A percentile compares a stretch with the other conserved stretches of the same genome.
Conservation (phyloP, 768 basidiomycete genomes). For the Cystobasidium ongulense region DNA sequence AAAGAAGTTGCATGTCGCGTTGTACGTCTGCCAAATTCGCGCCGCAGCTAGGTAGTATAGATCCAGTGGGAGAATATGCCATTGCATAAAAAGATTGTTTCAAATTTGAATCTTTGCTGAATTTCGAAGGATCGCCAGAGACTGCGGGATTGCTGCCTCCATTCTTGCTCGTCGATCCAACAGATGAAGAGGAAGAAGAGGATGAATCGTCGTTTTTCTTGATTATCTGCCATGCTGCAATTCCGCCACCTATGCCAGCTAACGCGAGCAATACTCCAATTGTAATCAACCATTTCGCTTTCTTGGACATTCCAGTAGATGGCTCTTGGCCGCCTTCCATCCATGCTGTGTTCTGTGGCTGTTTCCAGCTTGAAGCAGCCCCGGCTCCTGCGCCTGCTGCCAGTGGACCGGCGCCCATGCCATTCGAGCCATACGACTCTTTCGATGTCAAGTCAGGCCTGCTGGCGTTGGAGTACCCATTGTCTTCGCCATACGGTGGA, state of each 20-base stretch:
- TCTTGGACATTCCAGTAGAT: neutral
- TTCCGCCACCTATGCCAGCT: slow-evolving; percentile 27
- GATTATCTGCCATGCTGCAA: slow-evolving; percentile 20
- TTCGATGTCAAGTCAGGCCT: neutral
- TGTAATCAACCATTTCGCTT: slow-evolving; percentile 1
- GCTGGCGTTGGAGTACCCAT: neutral
- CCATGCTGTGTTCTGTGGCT: slow-evolving; percentile 17
- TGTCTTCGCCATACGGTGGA: neutral
- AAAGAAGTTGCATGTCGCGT: slow-evolving; percentile 38
- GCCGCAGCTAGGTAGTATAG: slow-evolving; percentile 35
- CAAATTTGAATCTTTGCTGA: slow-evolving; percentile 26
- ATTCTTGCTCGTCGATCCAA: neutral
- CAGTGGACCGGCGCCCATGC: neutral
- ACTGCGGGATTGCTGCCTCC: neutral
- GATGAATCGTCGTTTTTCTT: neutral
- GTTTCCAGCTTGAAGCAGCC: neutral
- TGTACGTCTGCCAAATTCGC: slow-evolving; percentile 35
- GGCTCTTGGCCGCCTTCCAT: slow-evolving; percentile 29
- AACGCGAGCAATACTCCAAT: slow-evolving; percentile 11
- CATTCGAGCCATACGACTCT: neutral
- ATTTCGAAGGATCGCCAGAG: slow-evolving; percentile 12
- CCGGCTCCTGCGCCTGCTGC: neutral
- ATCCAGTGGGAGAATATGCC: slow-evolving; percentile 11
- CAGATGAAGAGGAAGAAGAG: neutral
- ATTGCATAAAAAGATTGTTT: slow-evolving; percentile 30